Evolutionary conservation across 1,284 basidiomycete genomes (phyloP), one percentile per base, ranked within the genome.

Genomic region (Pseudozyma tsukubaensis): DNA sequence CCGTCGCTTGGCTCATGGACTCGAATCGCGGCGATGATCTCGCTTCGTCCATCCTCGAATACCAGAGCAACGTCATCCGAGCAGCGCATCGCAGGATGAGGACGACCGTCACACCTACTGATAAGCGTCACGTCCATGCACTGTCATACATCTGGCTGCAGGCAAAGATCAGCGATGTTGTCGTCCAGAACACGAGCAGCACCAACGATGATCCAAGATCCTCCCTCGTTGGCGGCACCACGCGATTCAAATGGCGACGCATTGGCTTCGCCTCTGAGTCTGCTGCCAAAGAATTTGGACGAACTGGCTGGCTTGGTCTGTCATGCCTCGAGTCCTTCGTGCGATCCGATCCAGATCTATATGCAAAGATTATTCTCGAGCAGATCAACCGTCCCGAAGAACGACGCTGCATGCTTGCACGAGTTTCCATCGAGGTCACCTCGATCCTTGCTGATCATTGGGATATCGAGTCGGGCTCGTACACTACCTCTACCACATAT

Each of bases 51-150:
- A 93, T 97, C 56, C 88, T 96, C 60, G 92, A 95, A 78, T 97
- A 96, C 85, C 94, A 97, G 87, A 90, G 92, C 43, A 94, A 94
- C 84, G 90, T 94, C 78, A 88, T 93, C 57, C 89, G 92, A 32
- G 89, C 94, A 16, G 90, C 91, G 1, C 91, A 93, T 79, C 89
- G 91, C 53, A 91, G 91, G 83, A 93, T 95, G 85, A 90, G 88
- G 8, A 92, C 90, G 0, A 86, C 89, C 2, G 91, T 97, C 35
- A 78, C 77, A 0, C 80, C 79, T 9, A 78, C 77, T 0, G 74
- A 82, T 58, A 79, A 78, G 63, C 72, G 78, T 5, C 80, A 82
- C 48, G 78, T 76, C 3, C 67, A 71, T 29, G 79, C 80, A 1
- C 50, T 82, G 16, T 79, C 78, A 2, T 80, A 81, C 61, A 70